Evolutionary conservation across 176 grass and related monocot species (phyloP).

Genomic region (Musa schizocarpa): DNA sequence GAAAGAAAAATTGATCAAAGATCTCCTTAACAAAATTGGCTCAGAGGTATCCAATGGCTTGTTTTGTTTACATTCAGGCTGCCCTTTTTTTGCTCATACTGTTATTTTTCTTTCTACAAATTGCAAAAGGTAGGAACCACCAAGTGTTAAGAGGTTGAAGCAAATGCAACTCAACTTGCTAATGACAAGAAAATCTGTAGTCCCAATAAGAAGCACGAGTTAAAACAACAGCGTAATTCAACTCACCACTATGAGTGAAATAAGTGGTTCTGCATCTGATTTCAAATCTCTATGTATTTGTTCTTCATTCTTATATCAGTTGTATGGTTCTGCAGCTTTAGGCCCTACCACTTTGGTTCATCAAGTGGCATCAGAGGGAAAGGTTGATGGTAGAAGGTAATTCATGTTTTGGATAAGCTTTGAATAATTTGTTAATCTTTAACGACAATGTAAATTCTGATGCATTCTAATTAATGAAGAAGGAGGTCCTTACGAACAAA

Average conservation of each 20-base stretch:
- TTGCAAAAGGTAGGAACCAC: slow-evolving; percentile 9
- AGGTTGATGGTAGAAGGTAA: slow-evolving; percentile 36
- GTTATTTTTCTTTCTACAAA: background rate
- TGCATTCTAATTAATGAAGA: background rate
- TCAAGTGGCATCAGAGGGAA: slow-evolving; percentile 17
- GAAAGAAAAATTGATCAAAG: slow-evolving; percentile 4
- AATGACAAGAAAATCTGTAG: slow-evolving; percentile 26
- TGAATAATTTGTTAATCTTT: background rate
- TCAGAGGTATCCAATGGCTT: background rate
- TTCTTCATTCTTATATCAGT: background rate
- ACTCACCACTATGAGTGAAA: background rate
- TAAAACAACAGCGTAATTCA: slow-evolving; percentile 38
- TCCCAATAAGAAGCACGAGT: slow-evolving; percentile 32
- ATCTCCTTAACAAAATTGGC: background rate
- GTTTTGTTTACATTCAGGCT: background rate
- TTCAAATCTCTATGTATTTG: background rate
- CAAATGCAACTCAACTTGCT: background rate
- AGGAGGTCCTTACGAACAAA: slow-evolving; percentile 49
- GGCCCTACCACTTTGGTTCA: slow-evolving; percentile 20
- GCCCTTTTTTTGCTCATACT: background rate
- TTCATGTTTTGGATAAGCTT: background rate
- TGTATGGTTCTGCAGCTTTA: slow-evolving; percentile 31
- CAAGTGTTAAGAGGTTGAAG: slow-evolving; percentile 12
- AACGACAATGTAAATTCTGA: background rate
- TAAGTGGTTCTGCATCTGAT: background rate